These are phyloP conservation scores for Bipolaris oryzae DNA, from an alignment of 2,329 filamentous ascomycete species.

Conservation along the genomic window DNA sequence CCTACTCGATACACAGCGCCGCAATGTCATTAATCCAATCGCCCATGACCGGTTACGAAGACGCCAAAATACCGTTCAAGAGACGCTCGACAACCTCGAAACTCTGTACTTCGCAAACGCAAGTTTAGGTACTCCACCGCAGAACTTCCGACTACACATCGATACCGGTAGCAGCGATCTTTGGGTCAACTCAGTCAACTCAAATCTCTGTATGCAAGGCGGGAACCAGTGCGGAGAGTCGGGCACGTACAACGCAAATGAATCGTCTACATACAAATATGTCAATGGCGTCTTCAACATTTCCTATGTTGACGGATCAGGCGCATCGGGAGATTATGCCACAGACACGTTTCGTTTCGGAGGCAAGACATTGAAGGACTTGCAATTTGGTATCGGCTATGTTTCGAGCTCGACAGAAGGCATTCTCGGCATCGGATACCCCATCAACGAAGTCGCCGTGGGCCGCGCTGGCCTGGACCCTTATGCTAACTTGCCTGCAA, in stretches of 20 bases:
- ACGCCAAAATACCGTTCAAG: slow-evolving; percentile 50
- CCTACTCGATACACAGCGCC: slow-evolving; percentile 58
- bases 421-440: slow-evolving; percentile 85
- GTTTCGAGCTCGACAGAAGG: slow-evolving; percentile 65
- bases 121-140: slow-evolving; percentile 62
- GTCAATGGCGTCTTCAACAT: slow-evolving; percentile 83
- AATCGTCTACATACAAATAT: slow-evolving; percentile 77
- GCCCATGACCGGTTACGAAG: slow-evolving; percentile 55
- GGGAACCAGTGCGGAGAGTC: slow-evolving; percentile 62
- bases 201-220: slow-evolving; percentile 61
- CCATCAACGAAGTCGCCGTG: slow-evolving; percentile 76
- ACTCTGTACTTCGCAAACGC: slow-evolving; percentile 66
- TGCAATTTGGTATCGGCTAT: slow-evolving; percentile 80
- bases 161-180: slow-evolving; percentile 69
- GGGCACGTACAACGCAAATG: slow-evolving; percentile 72
- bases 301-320: slow-evolving; percentile 81
- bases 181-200: slow-evolving; percentile 69
- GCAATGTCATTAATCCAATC: slow-evolving; percentile 53
- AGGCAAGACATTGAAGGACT: slow-evolving; percentile 56
- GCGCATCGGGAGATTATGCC: slow-evolving; percentile 78
- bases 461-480: slow-evolving; percentile 57
- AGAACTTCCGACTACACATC: slow-evolving; percentile 62
- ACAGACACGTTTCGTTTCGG: slow-evolving; percentile 72
- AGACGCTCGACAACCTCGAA: slow-evolving; percentile 62
- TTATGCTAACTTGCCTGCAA: slow-evolving; percentile 68